Conservation (phyloP, 73 alveolate species). For the Symbiodinium natans region DNA sequence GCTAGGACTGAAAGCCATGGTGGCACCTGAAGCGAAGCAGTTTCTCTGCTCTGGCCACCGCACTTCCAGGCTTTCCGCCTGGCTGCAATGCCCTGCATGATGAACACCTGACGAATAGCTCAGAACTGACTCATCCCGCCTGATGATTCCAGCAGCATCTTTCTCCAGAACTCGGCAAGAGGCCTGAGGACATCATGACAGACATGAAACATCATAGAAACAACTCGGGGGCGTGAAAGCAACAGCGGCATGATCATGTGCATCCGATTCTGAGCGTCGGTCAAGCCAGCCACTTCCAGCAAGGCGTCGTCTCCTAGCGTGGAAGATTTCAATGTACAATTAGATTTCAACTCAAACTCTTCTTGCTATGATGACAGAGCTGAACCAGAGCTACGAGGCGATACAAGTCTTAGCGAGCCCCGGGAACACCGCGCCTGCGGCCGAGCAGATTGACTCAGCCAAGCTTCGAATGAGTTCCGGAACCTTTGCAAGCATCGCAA, state of each 20-base stretch:
- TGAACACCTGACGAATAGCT: too few species aligned
- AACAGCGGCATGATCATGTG: too few species aligned
- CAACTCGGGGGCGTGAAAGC: too few species aligned
- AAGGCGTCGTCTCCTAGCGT: background rate
- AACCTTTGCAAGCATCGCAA: background rate
- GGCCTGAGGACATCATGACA: too few species aligned
- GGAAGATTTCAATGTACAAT: too few species aligned
- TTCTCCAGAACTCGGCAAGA: conserved; percentile 30
- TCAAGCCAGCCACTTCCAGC: background rate
- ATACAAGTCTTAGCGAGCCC: too few species aligned
- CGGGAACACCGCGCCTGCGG: background rate
- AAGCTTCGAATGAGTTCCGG: background rate
- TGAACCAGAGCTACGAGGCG: too few species aligned
- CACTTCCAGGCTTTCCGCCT: conserved; percentile 30
- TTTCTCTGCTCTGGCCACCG: conserved; percentile 57
- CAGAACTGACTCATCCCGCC: background rate
- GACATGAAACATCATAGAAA: too few species aligned
- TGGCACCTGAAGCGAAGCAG: conserved; percentile 49
- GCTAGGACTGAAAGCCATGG: background rate
- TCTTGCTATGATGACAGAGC: too few species aligned
- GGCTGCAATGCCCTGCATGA: too few species aligned
- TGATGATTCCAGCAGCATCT: conserved; percentile 43
- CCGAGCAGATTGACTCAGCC: background rate
- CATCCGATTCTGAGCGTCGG: background rate
- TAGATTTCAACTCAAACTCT: too few species aligned